Percentiles rank a stretch among this genome's conserved stretches.
phyloP scores from a whole-genome alignment of 2,329 filamentous ascomycete species.

The Lachnellula subtilissima region DNA sequence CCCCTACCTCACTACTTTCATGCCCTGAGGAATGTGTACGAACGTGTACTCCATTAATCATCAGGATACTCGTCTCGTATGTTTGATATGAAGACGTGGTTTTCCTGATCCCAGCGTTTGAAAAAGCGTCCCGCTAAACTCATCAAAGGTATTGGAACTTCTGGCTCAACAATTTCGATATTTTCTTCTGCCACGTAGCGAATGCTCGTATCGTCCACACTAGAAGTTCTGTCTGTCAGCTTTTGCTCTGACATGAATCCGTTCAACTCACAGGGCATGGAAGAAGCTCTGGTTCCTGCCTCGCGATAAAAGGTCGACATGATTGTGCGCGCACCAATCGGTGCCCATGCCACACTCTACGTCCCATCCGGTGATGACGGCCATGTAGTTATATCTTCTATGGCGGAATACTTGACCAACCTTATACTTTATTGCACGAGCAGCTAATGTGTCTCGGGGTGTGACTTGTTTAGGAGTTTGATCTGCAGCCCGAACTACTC shows the following conservation, averaged over 20 bases:
- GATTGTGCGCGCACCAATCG: conserved; percentile 59
- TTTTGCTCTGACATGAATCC: conserved; percentile 3
- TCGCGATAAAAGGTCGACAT: conserved; percentile 53
- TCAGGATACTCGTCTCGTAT: conserved; percentile 78
- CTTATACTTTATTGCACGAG: conserved; percentile 53
- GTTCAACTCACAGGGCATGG: conserved; percentile 71
- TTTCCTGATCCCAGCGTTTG: conserved; percentile 70
- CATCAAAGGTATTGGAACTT: conserved; percentile 57
- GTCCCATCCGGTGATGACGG: conserved; percentile 82
- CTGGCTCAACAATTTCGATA: conserved; percentile 55
- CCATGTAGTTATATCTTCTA: conserved; percentile 71
- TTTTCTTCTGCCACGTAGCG: conserved; percentile 80
- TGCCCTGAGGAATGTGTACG: neutral
- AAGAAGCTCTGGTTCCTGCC: conserved; percentile 72
- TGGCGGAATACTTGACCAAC: conserved; percentile 85
- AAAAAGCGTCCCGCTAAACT: conserved; percentile 78
- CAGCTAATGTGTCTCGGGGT: conserved; percentile 18
- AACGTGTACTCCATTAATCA: conserved; percentile 47
- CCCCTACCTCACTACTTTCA: neutral
- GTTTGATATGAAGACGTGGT: conserved; percentile 76
- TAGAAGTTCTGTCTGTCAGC: conserved; percentile 35
- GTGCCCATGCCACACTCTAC: conserved; percentile 50
- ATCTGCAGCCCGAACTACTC: conserved; percentile 52
- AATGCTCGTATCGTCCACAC: conserved; percentile 61
- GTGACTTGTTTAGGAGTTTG: conserved; percentile 46